Base-by-base conservation (phyloP, 768 basidiomycete species). In the Pleurotus sapidus region DNA sequence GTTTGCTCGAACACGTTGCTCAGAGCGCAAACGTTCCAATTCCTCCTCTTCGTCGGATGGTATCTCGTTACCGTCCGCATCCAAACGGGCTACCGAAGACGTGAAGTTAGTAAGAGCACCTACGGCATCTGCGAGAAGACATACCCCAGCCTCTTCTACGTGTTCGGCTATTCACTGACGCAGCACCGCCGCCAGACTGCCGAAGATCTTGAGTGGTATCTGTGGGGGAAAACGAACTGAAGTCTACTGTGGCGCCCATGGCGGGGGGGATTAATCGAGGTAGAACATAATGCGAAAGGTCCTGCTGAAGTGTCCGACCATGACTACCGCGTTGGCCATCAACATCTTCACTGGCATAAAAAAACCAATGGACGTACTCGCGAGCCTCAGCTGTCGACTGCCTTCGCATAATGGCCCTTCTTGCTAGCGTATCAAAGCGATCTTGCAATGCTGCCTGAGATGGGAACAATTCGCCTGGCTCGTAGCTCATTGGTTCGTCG, bases 61-160 rank as follows among this genome's bases (percentile, higher is more conserved):
- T 56, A 87, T 79, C 64, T 87, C 84, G 59, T 88, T 81, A 0
- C 87, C 87, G 63, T 88, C 84, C 2, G 77, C 63, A 66, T 82
- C 79, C 47, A 82, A 74, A 38, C 79, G 77, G 37, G 77, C 80
- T 80, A 47, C 11, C 30, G 11, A 34, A 34, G 30, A 9, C 30
- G 30, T 34, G 30, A 34, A 8, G 30, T 34, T 3, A 18, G 27
- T 30, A 18, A 37, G 17, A 23, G 23, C 38, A 42, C 34, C 45
- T 25, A 14, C 25, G 23, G 17, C 30, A 34, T 23, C 18, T 38
- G 24, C 49, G 23, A 46, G 40, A 27, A 55, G 6, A 57, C 77
- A 60, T 63, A 81, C 80, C 77, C 80, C 79, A 82, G 45, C 74
- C 76, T 57, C 78, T 74, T 59, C 77, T 69, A 40, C 74, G 72